These are phyloP conservation scores for Mycena kentingensis DNA, from an alignment of 768 basidiomycete species.

Conservation along the genomic window DNA sequence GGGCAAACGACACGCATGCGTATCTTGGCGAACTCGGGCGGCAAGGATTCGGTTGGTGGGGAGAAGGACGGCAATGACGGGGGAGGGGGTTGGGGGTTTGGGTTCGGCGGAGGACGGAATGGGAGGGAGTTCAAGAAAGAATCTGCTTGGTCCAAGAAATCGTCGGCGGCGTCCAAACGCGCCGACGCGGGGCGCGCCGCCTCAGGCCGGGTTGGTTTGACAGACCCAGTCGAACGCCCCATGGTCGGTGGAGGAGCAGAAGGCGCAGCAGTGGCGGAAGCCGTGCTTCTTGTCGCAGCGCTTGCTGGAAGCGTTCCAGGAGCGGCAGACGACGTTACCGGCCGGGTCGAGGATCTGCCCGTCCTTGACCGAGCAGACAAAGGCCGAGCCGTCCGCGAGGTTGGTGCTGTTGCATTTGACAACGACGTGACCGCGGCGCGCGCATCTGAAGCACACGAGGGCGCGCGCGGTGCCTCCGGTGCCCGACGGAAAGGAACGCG, in stretches of 20 bases:
- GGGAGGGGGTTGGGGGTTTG: constrained; percentile 9
- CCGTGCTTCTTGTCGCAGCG: too few species aligned
- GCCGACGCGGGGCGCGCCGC: constrained; percentile 10
- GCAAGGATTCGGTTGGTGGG: too few species aligned
- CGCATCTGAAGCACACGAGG: constrained; percentile 19
- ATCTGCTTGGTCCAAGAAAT: not conserved
- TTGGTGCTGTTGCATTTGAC: not conserved
- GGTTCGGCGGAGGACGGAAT: not conserved
- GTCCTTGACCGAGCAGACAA: not conserved
- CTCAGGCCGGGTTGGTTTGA: too few species aligned
- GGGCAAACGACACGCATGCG: constrained; percentile 21
- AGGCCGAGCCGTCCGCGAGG: not conserved
- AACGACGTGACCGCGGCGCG: constrained; percentile 8
- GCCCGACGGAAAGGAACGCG: constrained; percentile 15
- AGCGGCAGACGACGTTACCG: constrained; percentile 5
- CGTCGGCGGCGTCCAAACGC: not conserved
- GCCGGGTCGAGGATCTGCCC: not conserved
- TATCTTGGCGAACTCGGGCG: too few species aligned
- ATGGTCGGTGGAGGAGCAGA: too few species aligned
- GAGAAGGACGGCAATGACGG: too few species aligned
- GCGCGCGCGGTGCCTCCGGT: constrained; percentile 4
- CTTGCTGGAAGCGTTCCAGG: constrained; percentile 8
- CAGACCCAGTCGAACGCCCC: too few species aligned
- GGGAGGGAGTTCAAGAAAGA: not conserved
- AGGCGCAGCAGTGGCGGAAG: too few species aligned